phyloP scores from a whole-genome alignment of 805 yeast genomes.

The Torulaspora maleeae region DNA sequence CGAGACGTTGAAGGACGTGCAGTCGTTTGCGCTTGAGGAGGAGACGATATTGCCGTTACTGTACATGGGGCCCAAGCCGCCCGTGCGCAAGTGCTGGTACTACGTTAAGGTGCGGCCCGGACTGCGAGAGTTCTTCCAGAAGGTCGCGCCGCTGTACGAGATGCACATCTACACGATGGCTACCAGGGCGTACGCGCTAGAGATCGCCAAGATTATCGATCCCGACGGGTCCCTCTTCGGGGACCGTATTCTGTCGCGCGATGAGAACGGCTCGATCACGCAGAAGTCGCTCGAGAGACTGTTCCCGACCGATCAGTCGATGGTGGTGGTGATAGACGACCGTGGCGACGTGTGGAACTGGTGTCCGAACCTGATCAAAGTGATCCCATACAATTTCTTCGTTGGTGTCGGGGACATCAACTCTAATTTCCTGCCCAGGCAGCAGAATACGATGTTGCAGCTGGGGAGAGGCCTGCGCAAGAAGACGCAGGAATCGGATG shows the following conservation, averaged over 20 bases:
- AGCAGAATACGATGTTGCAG: slow-evolving; percentile 55
- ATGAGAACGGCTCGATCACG: slow-evolving; percentile 88
- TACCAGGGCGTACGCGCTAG: slow-evolving; percentile 85
- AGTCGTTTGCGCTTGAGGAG: slow-evolving; percentile 72
- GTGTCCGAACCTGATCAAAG: slow-evolving; percentile 87
- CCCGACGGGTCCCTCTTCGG: slow-evolving; percentile 85
- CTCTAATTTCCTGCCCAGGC: slow-evolving; percentile 84
- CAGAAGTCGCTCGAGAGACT: slow-evolving; percentile 83
- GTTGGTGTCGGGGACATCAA: slow-evolving; percentile 97
- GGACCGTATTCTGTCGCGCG: slow-evolving; percentile 85
- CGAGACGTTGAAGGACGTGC: slow-evolving; percentile 77
- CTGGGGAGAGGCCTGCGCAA: slow-evolving; percentile 32
- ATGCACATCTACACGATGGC: slow-evolving; percentile 98
- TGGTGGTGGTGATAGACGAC: slow-evolving; percentile 96
- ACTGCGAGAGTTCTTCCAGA: slow-evolving; percentile 61
- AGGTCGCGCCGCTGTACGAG: slow-evolving; percentile 65
- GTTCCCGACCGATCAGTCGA: slow-evolving; percentile 92
- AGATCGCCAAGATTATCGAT: slow-evolving; percentile 85
- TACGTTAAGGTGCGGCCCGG: slow-evolving; percentile 93
- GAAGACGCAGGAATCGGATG: slow-evolving; percentile 33
- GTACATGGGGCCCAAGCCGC: slow-evolving; percentile 56
- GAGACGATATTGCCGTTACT: slow-evolving; percentile 54
- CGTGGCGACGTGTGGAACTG: slow-evolving; percentile 99
- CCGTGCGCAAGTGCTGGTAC: slow-evolving; percentile 70
- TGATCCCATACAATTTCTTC: slow-evolving; percentile 91